These are phyloP conservation scores for Seiridium cupressi DNA, from an alignment of 2,329 filamentous ascomycete genomes.

Conservation along the genomic window DNA sequence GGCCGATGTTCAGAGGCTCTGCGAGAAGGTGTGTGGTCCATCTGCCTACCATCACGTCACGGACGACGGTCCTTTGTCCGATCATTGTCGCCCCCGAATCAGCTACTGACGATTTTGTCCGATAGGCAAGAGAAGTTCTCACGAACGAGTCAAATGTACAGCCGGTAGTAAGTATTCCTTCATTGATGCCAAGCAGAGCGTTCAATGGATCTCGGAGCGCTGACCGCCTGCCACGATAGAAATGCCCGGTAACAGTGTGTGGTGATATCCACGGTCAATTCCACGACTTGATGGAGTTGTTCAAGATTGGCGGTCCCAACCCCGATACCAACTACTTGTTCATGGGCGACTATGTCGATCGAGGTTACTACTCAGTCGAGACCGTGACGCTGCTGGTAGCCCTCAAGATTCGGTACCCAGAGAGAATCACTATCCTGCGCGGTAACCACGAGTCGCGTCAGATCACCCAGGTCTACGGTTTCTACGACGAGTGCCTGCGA, in stretches of 20 bases:
- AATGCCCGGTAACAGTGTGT: constrained; percentile 98
- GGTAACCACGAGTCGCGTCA: constrained; percentile 96
- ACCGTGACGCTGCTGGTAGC: constrained; percentile 93
- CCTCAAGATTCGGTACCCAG: constrained; percentile 94
- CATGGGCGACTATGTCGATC: constrained; percentile 99
- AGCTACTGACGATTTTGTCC: constrained; percentile 18
- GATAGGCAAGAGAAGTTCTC: constrained; percentile 87
- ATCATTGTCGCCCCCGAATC: constrained; percentile 22
- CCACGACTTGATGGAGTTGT: constrained; percentile 98
- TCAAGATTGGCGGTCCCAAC: constrained; percentile 97
- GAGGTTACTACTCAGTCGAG: constrained; percentile 97
- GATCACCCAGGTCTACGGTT: constrained; percentile 96
- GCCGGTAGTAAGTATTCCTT: constrained; percentile 76
- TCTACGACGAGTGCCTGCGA: constrained; percentile 94
- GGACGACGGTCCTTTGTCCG: constrained; percentile 1
- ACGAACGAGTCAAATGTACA: constrained; percentile 99
- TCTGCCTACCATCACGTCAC: neutral
- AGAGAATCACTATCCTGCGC: constrained; percentile 93
- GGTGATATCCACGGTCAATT: constrained; percentile 99
- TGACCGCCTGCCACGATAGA: constrained; percentile 50
- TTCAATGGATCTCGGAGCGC: constrained; percentile 10
- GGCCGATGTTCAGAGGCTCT: constrained; percentile 91
- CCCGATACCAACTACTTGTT: constrained; percentile 99
- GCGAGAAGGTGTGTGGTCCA: constrained; percentile 76
- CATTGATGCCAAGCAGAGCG: neutral